Percentiles rank a stretch among this genome's conserved stretches.
phyloP scores from a whole-genome alignment of 163 green algal genomes.

The Smithsoniella earleae region DNA sequence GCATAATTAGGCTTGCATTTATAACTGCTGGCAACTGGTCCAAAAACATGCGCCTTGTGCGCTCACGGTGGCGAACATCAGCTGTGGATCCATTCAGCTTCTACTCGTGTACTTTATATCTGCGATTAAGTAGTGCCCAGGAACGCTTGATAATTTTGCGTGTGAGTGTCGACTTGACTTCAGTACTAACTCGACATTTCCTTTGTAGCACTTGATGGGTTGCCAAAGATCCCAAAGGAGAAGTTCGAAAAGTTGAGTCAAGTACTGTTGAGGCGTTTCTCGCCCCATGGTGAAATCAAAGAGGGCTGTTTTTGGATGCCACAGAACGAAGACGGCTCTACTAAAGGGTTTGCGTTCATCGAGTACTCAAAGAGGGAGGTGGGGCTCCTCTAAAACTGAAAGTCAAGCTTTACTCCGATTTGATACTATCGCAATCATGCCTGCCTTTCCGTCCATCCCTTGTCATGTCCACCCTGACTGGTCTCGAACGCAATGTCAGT shows the following conservation, averaged over 20 bases:
- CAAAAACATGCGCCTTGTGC: too few species aligned
- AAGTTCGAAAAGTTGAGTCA: constrained; percentile 91
- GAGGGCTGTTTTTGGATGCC: constrained; percentile 29
- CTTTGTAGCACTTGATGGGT: constrained; percentile 83
- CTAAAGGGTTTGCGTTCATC: constrained; percentile 26
- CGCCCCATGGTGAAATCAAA: not conserved
- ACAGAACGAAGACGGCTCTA: not conserved
- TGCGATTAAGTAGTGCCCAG: not conserved
- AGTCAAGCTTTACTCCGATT: too few species aligned
- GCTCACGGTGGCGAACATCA: too few species aligned
- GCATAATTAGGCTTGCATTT: not conserved
- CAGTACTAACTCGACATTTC: too few species aligned
- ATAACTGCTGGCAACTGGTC: too few species aligned
- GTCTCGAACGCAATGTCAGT: too few species aligned
- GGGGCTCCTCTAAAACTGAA: too few species aligned
- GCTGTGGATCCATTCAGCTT: too few species aligned
- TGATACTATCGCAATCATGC: too few species aligned
- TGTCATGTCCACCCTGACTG: too few species aligned
- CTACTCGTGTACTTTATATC: not conserved
- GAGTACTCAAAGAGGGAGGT: constrained; percentile 18
- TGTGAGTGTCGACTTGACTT: not conserved
- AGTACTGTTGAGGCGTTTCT: constrained; percentile 65
- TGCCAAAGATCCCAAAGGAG: constrained; percentile 75
- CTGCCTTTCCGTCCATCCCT: too few species aligned
- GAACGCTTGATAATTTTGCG: not conserved